Evolutionary conservation across 805 yeast species (phyloP), one percentile per base, ranked within the genome.

Genomic region (Lipomyces spencermartinsiae): DNA sequence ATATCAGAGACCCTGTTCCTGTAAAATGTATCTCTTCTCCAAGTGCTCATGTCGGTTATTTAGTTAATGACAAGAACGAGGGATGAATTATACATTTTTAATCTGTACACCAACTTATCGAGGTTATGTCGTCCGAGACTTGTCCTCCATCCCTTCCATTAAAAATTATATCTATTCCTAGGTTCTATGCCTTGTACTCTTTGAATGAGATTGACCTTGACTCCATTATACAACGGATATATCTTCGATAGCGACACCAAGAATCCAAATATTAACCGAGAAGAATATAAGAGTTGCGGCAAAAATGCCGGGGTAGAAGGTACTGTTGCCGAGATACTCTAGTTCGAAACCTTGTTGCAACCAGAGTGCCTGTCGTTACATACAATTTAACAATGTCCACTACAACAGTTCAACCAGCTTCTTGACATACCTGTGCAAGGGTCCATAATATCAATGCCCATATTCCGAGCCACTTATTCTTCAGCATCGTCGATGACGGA

Each of bases 261-360:
- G 75, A 4, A 89, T 80, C 83, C 86, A 85, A 67, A 88, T 82
- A 72, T 91, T 91, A 19, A 84, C 82, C 4, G 84, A 62, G 76
- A 89, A 91, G 78, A 92, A 90, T 31, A 80, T 75, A 4, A 84
- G 71, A 2, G 93, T 83, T 9, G 90, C 83, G 39, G 77, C 75
- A 61, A 90, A 83, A 9, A 92, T 77, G 6, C 86, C 86, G 4
- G 86, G 86, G 73, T 80, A 85, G 75, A 90, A 92, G 0, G 89
- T 87, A 58, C 85, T 80, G 46, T 79, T 74, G 0, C 97, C 98
- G 57, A 88, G 78, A 73, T 94, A 94, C 78, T 94, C 99, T 57
- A 94, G 81, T 51, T 83, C 80, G 79, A 88, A 94, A 0, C 93
- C 98, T 77, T 84, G 87, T 61, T 78, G 84, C 34, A 94, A 82